Percentiles rank a stretch among this genome's conserved stretches.
Conservation (phyloP, 306 rosid genomes). For the Citrullus mucosospermus region DNA sequence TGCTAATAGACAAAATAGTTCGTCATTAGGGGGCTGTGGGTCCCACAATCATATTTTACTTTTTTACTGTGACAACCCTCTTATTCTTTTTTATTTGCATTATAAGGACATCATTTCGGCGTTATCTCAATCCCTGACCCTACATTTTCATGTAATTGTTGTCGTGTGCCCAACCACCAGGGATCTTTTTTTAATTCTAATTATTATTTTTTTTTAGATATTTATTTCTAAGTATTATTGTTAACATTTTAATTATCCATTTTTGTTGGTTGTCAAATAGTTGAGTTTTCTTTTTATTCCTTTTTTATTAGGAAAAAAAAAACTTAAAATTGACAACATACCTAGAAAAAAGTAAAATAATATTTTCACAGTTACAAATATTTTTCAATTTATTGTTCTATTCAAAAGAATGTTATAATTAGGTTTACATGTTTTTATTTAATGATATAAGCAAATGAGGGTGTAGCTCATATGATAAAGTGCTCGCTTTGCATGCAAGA, state of each 20-base stretch:
- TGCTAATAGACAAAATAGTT: constrained; percentile 7
- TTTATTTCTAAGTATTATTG: neutral
- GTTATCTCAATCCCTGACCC: neutral
- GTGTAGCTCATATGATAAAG: no score
- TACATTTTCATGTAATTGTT: neutral
- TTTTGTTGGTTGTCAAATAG: neutral
- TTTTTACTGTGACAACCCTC: constrained; percentile 22
- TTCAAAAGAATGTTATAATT: no score
- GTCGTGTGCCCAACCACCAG: neutral
- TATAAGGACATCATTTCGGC: constrained; percentile 3
- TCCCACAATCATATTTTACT: neutral
- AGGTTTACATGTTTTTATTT: no score
- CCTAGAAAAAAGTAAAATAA: neutral
- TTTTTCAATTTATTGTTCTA: no score
- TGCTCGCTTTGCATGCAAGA: no score
- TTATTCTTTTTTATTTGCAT: neutral
- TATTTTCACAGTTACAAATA: neutral
- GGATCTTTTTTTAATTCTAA: neutral
- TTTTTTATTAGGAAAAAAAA: neutral
- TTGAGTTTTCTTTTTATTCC: neutral
- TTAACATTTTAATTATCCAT: neutral
- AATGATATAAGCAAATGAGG: no score
- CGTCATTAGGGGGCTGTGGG: neutral
- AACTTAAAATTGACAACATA: neutral
- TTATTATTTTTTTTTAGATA: neutral